phyloP scores from a whole-genome alignment of 2,329 filamentous ascomycete species.

The Thyridium curvatum region DNA sequence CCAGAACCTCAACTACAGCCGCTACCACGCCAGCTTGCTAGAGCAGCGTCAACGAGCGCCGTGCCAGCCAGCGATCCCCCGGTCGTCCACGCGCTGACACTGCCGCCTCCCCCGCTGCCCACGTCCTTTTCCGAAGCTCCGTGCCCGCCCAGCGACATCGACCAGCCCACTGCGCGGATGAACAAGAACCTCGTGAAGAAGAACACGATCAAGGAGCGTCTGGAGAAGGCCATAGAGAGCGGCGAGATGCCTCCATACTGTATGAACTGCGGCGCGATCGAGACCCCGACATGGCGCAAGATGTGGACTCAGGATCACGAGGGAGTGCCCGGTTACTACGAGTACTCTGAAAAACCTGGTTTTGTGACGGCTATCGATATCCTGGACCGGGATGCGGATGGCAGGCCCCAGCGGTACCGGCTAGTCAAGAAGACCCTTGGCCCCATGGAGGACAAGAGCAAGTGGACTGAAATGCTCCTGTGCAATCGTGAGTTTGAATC shows the following conservation, averaged over 20 bases:
- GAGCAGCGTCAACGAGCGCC: slow-evolving; percentile 2
- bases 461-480: slow-evolving; percentile 67
- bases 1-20: slow-evolving; percentile 6
- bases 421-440: slow-evolving; percentile 70
- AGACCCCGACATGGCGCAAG: slow-evolving; percentile 94
- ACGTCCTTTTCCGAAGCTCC: slow-evolving; percentile 28
- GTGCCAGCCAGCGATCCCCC: slow-evolving; percentile 43
- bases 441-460: slow-evolving; percentile 54
- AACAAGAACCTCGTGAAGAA: slow-evolving; percentile 63
- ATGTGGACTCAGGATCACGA: slow-evolving; percentile 74
- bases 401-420: slow-evolving; percentile 61
- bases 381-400: slow-evolving; percentile 54
- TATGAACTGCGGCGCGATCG: slow-evolving; percentile 87
- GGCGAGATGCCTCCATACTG: slow-evolving; percentile 87
- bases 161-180: slow-evolving; percentile 35
- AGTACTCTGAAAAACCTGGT: slow-evolving; percentile 67
- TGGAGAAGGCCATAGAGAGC: slow-evolving; percentile 61
- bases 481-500: slow-evolving; percentile 69
- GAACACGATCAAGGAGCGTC: slow-evolving; percentile 49
- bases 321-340: slow-evolving; percentile 63
- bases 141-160: slow-evolving; percentile 36
- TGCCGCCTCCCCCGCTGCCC: slow-evolving; percentile 16
- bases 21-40: background rate
- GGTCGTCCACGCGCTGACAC: slow-evolving; percentile 16
- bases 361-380: slow-evolving; percentile 69